phyloP scores from a whole-genome alignment of 306 rosid genomes.

The Elaeagnus macrophylla region DNA sequence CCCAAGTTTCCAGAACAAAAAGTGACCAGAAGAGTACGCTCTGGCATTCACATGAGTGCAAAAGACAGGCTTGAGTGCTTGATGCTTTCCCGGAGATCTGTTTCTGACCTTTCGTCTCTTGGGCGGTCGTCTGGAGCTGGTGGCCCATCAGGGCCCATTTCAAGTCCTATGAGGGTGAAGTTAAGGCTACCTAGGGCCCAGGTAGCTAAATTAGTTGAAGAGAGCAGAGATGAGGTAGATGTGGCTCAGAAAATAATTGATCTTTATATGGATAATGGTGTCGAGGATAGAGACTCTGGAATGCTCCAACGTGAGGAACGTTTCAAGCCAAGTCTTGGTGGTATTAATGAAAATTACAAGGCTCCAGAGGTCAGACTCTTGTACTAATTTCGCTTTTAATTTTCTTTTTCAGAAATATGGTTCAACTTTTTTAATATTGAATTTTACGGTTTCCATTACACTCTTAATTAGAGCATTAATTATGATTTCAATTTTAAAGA shows the following conservation, averaged over 20 bases:
- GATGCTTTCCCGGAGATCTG: conserved; percentile 57
- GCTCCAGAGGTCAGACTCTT: too few relatives aligned
- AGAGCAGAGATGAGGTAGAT: conserved; percentile 39
- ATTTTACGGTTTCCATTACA: too few relatives aligned
- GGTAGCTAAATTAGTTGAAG: conserved; percentile 51
- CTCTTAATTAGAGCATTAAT: too few relatives aligned
- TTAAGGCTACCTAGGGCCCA: conserved; percentile 64
- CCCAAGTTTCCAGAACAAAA: conserved; percentile 24
- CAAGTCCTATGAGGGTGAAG: conserved; percentile 39
- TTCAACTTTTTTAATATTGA: too few relatives aligned
- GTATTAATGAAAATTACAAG: too few relatives aligned
- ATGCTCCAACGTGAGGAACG: neutral
- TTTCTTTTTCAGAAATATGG: too few relatives aligned
- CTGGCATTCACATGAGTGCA: conserved; percentile 50
- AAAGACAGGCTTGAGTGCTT: conserved; percentile 68
- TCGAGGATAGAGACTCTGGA: neutral
- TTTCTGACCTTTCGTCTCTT: conserved; percentile 44
- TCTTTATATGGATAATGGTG: conserved; percentile 29
- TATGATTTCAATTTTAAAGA: too few relatives aligned
- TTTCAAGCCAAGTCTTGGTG: conserved; percentile 12
- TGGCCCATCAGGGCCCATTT: neutral
- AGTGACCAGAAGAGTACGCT: conserved; percentile 37
- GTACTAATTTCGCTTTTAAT: too few relatives aligned
- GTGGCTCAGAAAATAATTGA: conserved; percentile 54
- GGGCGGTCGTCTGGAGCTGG: neutral